Evolutionary conservation across 495 filamentous ascomycete species (phyloP), one percentile per base, ranked within the genome.

Genomic region (Lasiosphaeriaceae sp.): DNA sequence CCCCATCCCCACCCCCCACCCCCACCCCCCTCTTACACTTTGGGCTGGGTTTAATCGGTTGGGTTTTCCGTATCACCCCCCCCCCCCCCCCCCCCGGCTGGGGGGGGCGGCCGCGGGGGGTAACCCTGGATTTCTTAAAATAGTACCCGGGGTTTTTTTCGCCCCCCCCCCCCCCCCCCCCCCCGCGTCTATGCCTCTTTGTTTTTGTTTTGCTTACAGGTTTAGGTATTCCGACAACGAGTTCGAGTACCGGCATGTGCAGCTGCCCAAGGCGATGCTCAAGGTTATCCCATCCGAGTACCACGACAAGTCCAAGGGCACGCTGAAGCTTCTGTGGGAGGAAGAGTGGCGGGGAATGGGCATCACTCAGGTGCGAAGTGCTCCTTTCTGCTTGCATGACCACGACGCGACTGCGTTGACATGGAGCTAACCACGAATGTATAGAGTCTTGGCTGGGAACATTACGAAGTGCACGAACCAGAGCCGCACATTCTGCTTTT

Each of bases 401-500:
- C 39, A 14, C 7, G 39, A 14, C 12, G 39, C 7, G 14, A 12
- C 31, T n/a, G 21, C 2, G 16, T 22, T n/a, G 45, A 11, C 23
- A 19, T 16, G 23, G 12, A 44, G 2, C 31, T 52, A 4, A 8
- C 0, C 11, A 24, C 12, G 8, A 17, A 20, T 20, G 2, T 54
- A 3, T 51, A 97, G 91, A 97, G 95, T 71, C 77, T 97, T 60
- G 94, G 94, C 23, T 98, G 94, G 94, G 92, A 97, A 67, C 94
- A 98, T 73, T 98, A 98, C 62, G 94, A 98, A 73, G 94, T 97
- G 52, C 94, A 98, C 69, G 95, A 96, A 72, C 94, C 94, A 35
- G 94, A 98, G 76, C 94, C 94, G 49, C 94, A 98, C 63, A 97
- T 98, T 58, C 83, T 98, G 29, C 82, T 98, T 14, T 98, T 98